Base-by-base conservation (phyloP, 2,329 filamentous ascomycete species). In the Colletotrichum australisinense region DNA sequence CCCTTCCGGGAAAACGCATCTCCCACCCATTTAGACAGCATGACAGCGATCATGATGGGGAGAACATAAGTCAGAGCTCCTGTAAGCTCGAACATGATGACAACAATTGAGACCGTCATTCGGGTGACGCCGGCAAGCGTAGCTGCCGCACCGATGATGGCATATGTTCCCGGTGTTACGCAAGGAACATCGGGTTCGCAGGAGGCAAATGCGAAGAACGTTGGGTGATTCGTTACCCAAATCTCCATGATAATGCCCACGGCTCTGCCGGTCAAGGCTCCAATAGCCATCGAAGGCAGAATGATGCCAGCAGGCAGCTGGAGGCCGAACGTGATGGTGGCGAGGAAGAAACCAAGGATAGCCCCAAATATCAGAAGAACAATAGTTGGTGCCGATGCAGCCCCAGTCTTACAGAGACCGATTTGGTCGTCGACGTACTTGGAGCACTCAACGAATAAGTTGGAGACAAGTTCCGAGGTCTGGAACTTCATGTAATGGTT, bases 31-130 rank as follows among this genome's bases (percentile, higher is more conserved):
- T 99, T 99, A 75, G 94, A 94, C 57, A 98, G 89, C 95, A 99
- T 97, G 79, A 99, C 97, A 56, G 95, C 95, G 76, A 99, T 94
- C 97, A 99, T 99, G 82, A 98, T 99, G 67, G 97, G 97, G 8
- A 99, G 90, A 62, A 99, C 96, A 80, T 98, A 98, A 1, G 95
- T 97, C 32, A 99, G 88, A 1, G 97, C 97, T 65, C 97, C 97
- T 0, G 97, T 99, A 69, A 99, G 92, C 85, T 99, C 97, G 80
- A 99, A 99, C 93, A 98, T 98, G 84, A 99, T 99, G 79, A 98
- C 97, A 5, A 99, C 96, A 76, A 99, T 98, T 14, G 95, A 98
- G 12, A 98, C 95, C 0, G 97, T 99, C 92, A 99, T 97, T 77
- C 96, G 91, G 22, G 96, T 98, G 46, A 97, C 95, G 60, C 97